A percentile compares a stretch with the other conserved stretches of the same genome.
These are phyloP conservation scores for Craterostigma plantagineum DNA, from an alignment of 257 asterid species.

Conservation along the genomic window DNA sequence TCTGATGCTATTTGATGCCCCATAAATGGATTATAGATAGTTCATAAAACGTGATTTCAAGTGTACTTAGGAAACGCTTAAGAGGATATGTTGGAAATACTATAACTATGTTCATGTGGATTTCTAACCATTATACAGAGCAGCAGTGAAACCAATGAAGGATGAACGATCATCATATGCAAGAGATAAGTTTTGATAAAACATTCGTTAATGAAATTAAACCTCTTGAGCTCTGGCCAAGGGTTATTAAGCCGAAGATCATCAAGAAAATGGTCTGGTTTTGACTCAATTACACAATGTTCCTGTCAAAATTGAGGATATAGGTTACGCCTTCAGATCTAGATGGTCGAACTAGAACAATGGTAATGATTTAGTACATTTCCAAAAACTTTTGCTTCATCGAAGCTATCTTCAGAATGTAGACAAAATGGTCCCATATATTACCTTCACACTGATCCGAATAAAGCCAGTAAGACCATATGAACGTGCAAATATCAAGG, in stretches of 20 bases:
- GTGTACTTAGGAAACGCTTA: too few relatives aligned
- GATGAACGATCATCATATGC: background rate
- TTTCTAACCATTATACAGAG: too few relatives aligned
- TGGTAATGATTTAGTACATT: background rate
- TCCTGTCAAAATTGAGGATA: constrained; percentile 37
- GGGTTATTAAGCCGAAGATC: constrained; percentile 86
- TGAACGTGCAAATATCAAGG: constrained; percentile 78
- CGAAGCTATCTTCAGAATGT: constrained; percentile 3
- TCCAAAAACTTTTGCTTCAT: constrained; percentile 4
- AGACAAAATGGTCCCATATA: background rate
- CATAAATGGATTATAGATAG: too few relatives aligned
- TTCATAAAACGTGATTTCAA: too few relatives aligned
- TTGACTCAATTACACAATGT: constrained; percentile 87
- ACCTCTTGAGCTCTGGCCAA: constrained; percentile 92
- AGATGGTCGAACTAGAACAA: too few relatives aligned
- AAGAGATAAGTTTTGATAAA: background rate
- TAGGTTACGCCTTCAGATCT: too few relatives aligned
- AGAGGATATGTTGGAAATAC: too few relatives aligned
- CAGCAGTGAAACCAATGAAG: background rate
- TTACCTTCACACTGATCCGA: constrained; percentile 86
- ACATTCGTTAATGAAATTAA: background rate
- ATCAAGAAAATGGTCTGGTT: constrained; percentile 92
- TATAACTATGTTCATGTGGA: too few relatives aligned
- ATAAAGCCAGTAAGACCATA: constrained; percentile 89
- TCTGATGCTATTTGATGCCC: too few relatives aligned